Conservation (phyloP, 345 rosid genomes). For the Leavenworthia alabamica region DNA sequence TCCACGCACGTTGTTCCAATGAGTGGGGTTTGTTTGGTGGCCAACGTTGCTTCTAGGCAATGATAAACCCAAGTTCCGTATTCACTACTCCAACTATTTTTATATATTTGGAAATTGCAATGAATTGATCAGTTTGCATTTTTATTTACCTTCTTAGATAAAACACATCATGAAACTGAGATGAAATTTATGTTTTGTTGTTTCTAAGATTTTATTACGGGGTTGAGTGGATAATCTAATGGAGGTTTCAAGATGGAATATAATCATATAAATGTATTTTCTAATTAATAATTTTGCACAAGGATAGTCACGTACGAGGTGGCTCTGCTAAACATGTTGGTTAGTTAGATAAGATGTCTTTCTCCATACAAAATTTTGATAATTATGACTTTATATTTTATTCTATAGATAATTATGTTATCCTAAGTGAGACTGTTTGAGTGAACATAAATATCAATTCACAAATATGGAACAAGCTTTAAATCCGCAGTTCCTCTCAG, state of each 20-base stretch:
- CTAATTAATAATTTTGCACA: too few relatives aligned
- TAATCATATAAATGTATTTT: too few relatives aligned
- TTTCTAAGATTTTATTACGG: not conserved
- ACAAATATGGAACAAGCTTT: slow-evolving; percentile 3
- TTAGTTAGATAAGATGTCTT: not conserved
- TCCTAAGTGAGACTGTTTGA: not conserved
- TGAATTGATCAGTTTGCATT: not conserved
- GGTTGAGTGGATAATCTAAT: not conserved
- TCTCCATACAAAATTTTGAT: not conserved
- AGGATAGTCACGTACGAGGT: not conserved
- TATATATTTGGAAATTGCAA: not conserved
- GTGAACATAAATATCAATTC: not conserved
- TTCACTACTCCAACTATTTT: not conserved
- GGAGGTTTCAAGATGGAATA: not conserved
- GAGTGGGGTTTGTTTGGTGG: slow-evolving; percentile 26
- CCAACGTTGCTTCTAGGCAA: slow-evolving; percentile 26
- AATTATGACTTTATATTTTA: not conserved
- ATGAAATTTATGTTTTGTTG: not conserved
- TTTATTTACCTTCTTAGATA: not conserved
- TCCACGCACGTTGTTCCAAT: slow-evolving; percentile 25
- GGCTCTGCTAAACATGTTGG: slow-evolving; percentile 5
- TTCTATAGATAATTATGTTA: not conserved
- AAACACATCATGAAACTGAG: not conserved
- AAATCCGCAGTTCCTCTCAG: not conserved
- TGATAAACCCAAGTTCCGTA: slow-evolving; percentile 17